Evolutionary conservation across 805 yeast genomes (phyloP).

Genomic region (Metschnikowia shivogae): DNA sequence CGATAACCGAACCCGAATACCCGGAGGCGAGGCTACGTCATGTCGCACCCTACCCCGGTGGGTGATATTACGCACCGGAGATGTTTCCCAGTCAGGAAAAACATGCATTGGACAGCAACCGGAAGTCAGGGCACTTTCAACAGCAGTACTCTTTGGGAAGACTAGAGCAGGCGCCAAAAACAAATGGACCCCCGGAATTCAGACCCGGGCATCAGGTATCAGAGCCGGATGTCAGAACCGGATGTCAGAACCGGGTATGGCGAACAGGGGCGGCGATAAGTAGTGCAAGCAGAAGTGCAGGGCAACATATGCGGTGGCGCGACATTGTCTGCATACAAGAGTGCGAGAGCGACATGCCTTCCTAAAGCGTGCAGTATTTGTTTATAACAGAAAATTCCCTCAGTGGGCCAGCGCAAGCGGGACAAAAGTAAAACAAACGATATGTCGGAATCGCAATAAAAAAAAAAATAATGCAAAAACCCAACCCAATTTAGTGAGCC

Average conservation of each 20-base stretch:
- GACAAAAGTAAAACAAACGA: slow-evolving; percentile 8
- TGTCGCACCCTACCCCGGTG: slow-evolving; percentile 2
- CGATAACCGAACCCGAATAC: slow-evolving; percentile 1
- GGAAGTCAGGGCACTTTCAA: too few relatives aligned
- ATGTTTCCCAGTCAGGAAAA: background rate
- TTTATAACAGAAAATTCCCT: slow-evolving; percentile 20
- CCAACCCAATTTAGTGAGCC: slow-evolving; percentile 4
- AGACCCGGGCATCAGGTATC: too few relatives aligned
- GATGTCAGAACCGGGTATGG: background rate
- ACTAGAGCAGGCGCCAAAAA: too few relatives aligned
- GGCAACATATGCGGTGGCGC: background rate
- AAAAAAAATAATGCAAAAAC: slow-evolving; percentile 5
- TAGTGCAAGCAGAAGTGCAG: background rate
- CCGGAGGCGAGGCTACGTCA: slow-evolving; percentile 2
- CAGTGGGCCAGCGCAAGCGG: slow-evolving; percentile 11
- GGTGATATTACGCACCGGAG: slow-evolving; percentile 1
- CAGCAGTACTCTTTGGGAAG: too few relatives aligned
- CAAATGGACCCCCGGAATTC: too few relatives aligned
- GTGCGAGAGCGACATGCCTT: slow-evolving; percentile 12
- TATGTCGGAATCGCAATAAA: slow-evolving; percentile 5
- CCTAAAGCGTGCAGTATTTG: slow-evolving; percentile 20
- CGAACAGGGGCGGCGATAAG: background rate
- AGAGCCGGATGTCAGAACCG: too few relatives aligned
- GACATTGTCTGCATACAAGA: slow-evolving; percentile 3
- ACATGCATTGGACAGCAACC: background rate